Base-by-base conservation (phyloP, 768 basidiomycete genomes). In the Rhodotorula paludigena region DNA sequence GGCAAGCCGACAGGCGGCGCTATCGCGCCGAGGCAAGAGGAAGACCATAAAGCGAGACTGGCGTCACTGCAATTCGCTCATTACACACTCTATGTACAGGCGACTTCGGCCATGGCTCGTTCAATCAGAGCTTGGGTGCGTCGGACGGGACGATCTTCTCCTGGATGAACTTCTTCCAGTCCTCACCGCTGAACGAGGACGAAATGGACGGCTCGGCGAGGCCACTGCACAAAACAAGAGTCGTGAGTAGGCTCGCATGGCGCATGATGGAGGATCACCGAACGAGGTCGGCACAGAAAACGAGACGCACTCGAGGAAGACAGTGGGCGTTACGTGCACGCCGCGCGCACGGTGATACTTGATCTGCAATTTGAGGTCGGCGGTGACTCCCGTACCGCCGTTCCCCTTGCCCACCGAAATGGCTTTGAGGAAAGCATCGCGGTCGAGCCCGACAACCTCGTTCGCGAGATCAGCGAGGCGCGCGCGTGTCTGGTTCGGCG, bases 241-340 rank as follows among this genome's bases (percentile, higher is more conserved):
- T 18, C 20, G 41, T 28, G 11, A 45, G 25, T 33, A 47, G 0
- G 21, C 7, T 21, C 28, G 28, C 25, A n/a, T 16, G 38, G 32
- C 5, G 30, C 39, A 12, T 30, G 41, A 25, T 20, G 5, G 45
- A 25, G 41, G 42, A 48, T n/a, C n/a, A n/a, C n/a, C 41, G 41
- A 45, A 23, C 11, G 33, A 52, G 2, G 12, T 36, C 4, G n/a
- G 35, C n/a, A n/a, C n/a, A 35, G 32, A 32, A 20, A 53, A 9
- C 11, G 18, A 4, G 44, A 12, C 30, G 51, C 60, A 55, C 54
- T 73, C 68, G 30, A 73, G 56, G 25, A 54, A 47, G 38, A 73
- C 72, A 16, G 72, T 69, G 3, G 72, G 72, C 3, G 72, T 73
- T 12, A 73, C 72, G 30, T 73, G 72, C 2, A 73, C 49, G 8